These are phyloP conservation scores for Paraphoma sp. DNA, from an alignment of 2,329 filamentous ascomycete species.

Conservation along the genomic window DNA sequence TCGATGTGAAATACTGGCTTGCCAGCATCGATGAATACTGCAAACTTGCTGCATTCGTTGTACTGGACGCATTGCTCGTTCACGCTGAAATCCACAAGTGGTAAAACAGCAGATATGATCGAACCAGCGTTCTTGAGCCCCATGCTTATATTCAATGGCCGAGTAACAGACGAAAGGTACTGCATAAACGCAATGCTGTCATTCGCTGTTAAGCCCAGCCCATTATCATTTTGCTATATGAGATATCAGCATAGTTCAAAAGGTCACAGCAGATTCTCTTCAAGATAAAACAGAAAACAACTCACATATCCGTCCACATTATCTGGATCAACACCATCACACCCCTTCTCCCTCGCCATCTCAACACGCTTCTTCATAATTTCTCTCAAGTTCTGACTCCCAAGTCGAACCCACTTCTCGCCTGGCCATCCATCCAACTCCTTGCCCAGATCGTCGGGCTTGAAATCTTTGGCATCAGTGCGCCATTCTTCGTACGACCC, in stretches of 20 bases:
- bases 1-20: constrained; percentile 79
- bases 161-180: constrained; percentile 65
- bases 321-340: constrained; percentile 73
- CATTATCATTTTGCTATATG: constrained; percentile 62
- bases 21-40: constrained; percentile 62
- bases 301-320: constrained; percentile 71
- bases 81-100: constrained; percentile 68
- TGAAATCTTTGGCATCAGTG: constrained; percentile 64
- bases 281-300: constrained; percentile 29
- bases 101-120: constrained; percentile 61
- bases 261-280: too few species aligned
- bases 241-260: neutral
- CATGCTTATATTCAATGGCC: constrained; percentile 62
- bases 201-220: constrained; percentile 62
- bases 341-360: constrained; percentile 66
- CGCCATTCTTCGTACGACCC: constrained; percentile 72
- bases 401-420: constrained; percentile 71
- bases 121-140: constrained; percentile 73
- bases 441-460: constrained; percentile 62
- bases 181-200: constrained; percentile 66
- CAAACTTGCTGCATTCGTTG: constrained; percentile 65
- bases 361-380: constrained; percentile 70
- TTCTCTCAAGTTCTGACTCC: constrained; percentile 63
- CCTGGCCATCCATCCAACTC: constrained; percentile 68
- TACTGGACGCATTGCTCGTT: constrained; percentile 73